Base-by-base conservation (phyloP, 352 stramenopile species). In the Phytophthora brassicae region DNA sequence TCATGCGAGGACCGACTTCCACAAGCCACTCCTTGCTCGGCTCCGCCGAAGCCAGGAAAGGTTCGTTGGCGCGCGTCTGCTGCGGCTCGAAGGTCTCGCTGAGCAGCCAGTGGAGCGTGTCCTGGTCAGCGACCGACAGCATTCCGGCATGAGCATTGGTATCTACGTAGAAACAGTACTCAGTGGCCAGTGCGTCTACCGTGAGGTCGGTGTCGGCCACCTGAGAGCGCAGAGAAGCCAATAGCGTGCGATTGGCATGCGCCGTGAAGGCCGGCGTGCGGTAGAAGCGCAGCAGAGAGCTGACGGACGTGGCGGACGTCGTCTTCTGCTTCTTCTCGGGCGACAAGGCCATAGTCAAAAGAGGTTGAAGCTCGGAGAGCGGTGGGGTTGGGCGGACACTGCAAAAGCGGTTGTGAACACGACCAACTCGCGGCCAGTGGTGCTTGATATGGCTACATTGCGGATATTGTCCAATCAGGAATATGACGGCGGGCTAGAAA, bases 151-250 rank as follows among this genome's bases (percentile, higher is more conserved):
- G 55, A 3, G 68, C 68, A 54, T 84, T 69, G 17, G 90, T 79
- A 68, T 98, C 84, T 12, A 99, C 85, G 77, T 99, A 99, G 77
- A 99, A 99, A 75, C 96, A 99, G 67, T 78, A 93, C 83, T 99
- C 97, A 39, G 96, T 99, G 39, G 88, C 69, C 46, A 99, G 62
- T 36, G 77, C 68, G 4, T 71, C 33, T 35, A 93, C 64, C 6
- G 58, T 26, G 19, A 90, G 59, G 26, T 60, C 64, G 20, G 42
- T 41, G 20, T 46, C 35, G 22, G 35, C 44, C 26, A 77, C 42
- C 6, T 81, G 70, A 24, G 76, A 61, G 46, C 65, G 60, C 49
- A 90, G 59, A 17, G n/a, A 41, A 9, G 73, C 48, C 20, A 80
- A 57, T 43, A 94, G 67, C 52, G 81, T 85, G 39, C 77, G 77